A percentile compares a stretch with the other conserved stretches of the same genome.
phyloP scores from a whole-genome alignment of 177 flowering plant species.

The Vitis hybrid region DNA sequence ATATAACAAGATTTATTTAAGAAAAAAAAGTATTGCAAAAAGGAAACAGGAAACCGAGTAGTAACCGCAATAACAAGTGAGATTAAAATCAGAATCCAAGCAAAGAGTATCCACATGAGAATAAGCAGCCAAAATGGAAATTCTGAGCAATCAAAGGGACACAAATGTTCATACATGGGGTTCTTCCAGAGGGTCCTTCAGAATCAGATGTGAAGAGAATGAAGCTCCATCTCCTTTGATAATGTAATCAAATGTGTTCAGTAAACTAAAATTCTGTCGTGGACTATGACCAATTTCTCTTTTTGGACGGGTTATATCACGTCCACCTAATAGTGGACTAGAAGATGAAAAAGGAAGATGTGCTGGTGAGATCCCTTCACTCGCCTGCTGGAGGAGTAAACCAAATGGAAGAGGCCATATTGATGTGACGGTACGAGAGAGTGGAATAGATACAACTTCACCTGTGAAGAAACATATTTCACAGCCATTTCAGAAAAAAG shows the following conservation, averaged over 20 bases:
- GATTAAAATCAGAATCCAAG: constrained; percentile 1
- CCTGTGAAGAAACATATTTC: constrained; percentile 40
- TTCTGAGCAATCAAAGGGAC: background rate
- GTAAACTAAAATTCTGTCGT: constrained; percentile 27
- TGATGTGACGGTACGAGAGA: constrained; percentile 60
- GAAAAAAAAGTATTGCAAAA: background rate
- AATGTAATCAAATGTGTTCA: constrained; percentile 34
- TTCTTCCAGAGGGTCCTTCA: constrained; percentile 79
- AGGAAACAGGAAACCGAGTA: background rate
- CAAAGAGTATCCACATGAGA: background rate
- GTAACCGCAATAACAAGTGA: constrained; percentile 1
- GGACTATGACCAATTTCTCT: constrained; percentile 66
- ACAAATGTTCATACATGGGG: constrained; percentile 53
- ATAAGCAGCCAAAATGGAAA: background rate
- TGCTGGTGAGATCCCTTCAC: constrained; percentile 44
- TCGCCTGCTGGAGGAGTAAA: constrained; percentile 70
- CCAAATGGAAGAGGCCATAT: constrained; percentile 97
- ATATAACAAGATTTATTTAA: constrained; percentile 9
- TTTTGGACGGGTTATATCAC: constrained; percentile 49
- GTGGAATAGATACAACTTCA: constrained; percentile 70
- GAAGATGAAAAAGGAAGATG: constrained; percentile 41
- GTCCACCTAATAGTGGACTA: constrained; percentile 40
- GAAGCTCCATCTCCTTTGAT: constrained; percentile 40
- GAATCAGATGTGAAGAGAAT: constrained; percentile 75
- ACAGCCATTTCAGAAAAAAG: background rate